Percentiles rank a stretch among this genome's conserved stretches.
Conservation (phyloP, 805 yeast genomes). For the Clavispora phyllophila region DNA sequence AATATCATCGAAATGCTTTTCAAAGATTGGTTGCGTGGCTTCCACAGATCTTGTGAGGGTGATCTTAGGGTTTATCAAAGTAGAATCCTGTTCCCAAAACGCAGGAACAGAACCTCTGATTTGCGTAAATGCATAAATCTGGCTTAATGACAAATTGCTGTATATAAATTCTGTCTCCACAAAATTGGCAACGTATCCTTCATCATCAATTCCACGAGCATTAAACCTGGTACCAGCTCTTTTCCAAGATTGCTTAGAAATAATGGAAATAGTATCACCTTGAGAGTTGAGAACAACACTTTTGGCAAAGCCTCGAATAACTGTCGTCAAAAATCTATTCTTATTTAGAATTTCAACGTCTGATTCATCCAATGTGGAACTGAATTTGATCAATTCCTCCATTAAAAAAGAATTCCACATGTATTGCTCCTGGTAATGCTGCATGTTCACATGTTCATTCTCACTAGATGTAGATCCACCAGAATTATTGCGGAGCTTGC, state of each 20-base stretch:
- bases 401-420: conserved; percentile 97
- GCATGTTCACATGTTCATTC: conserved; percentile 6
- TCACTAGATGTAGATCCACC: conserved; percentile 3
- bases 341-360: conserved; percentile 61
- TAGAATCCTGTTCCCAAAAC: conserved; percentile 97
- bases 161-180: conserved; percentile 69
- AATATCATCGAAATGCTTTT: conserved; percentile 69
- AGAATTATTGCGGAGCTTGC: conserved; percentile 7
- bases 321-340: conserved; percentile 82
- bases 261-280: conserved; percentile 58
- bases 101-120: conserved; percentile 95
- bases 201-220: conserved; percentile 18
- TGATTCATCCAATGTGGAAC: conserved; percentile 60
- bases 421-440: conserved; percentile 69
- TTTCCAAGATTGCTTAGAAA: conserved; percentile 94
- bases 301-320: conserved; percentile 91
- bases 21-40: conserved; percentile 88
- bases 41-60: conserved; percentile 83
- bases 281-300: conserved; percentile 45
- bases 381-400: conserved; percentile 70
- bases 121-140: conserved; percentile 72
- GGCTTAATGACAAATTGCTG: conserved; percentile 40
- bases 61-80: conserved; percentile 85
- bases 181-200: conserved; percentile 18
- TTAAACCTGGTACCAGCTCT: conserved; percentile 20